Evolutionary conservation across 2,329 filamentous ascomycete species (phyloP), one percentile per base, ranked within the genome.

Genomic region (Fusarium irregulare): DNA sequence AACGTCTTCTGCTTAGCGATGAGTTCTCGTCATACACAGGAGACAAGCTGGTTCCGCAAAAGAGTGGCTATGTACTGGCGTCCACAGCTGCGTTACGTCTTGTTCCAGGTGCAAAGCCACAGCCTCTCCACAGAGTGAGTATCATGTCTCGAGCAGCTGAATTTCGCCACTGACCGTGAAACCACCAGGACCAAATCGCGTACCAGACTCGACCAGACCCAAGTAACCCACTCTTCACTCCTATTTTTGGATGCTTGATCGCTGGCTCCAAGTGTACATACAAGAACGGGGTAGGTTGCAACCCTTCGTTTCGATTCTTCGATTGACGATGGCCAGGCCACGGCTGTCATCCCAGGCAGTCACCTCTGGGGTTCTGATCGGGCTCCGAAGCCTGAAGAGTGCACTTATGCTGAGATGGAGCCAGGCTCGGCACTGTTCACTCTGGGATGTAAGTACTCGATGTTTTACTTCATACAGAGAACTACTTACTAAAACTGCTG

Each of bases 221-320:
- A 1, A 48, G 16, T 1, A 56, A 56, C 28, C 42, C 53, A 16
- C 42, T 48, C 3, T 56, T 48, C 41, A 56, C 42, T 6, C 53
- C 53, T 2, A 56, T 48, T 5, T 30, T 56, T 21, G 53, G 53
- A 7, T 56, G 53, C 7, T 23, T 48, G 28, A 37, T 56, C 18
- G 42, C 53, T 9, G 53, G 53, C 3, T 56, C 53, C 7, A 56
- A 44, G 12, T 56, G 53, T 44, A 56, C 53, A 27, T 56, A 56
- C 9, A 37, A 56, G 14, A 56, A 56, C 7, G 42, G 53, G 12
- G 53, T 37, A 48, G 21, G 23, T 21, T 16, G 4, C 13, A 30
- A 3, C 14, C 8, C 2, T 2, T 0, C 14, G 6, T 9, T 16
- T 44, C 20, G 13, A 23, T 4, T 21, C 18, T 20, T 2, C 4